These are phyloP conservation scores for Cryptosporidium ubiquitum DNA, from an alignment of 169 alveolate species.

Conservation along the genomic window DNA sequence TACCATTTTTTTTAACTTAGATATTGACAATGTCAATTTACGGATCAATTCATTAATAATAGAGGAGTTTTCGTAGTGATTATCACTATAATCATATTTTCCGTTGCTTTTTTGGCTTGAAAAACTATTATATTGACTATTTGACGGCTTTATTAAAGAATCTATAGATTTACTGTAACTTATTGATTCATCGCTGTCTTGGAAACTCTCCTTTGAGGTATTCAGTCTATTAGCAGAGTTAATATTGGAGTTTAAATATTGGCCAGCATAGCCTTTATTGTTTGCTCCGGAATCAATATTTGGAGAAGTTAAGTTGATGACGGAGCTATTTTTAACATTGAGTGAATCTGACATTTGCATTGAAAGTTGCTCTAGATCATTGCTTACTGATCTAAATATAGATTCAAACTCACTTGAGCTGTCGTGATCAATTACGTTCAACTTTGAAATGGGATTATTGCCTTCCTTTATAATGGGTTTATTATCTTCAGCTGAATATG, in stretches of 20 bases:
- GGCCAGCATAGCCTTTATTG: neutral
- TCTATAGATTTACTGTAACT: neutral
- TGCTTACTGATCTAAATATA: conserved; percentile 49
- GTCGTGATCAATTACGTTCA: neutral
- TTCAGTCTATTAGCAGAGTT: neutral
- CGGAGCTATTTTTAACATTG: neutral
- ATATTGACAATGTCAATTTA: conserved; percentile 45
- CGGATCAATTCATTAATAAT: conserved; percentile 14
- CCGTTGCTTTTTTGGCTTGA: neutral
- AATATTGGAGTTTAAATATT: neutral
- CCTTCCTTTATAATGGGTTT: neutral
- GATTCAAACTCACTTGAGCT: conserved; percentile 34
- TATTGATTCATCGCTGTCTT: conserved; percentile 1
- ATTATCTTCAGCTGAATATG: conserved; percentile 1
- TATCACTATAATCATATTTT: neutral
- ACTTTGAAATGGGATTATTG: neutral
- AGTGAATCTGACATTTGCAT: conserved; percentile 36
- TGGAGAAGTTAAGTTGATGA: conserved; percentile 46
- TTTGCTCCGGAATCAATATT: neutral
- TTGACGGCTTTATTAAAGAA: neutral
- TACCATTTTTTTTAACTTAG: conserved; percentile 44
- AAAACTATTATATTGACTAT: neutral
- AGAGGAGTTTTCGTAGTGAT: neutral
- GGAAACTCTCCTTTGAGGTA: neutral
- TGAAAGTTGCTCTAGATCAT: conserved; percentile 54